Evolutionary conservation across 2,329 filamentous ascomycete species (phyloP), one percentile per base, ranked within the genome.

Genomic region (Chlorencoelia australis): DNA sequence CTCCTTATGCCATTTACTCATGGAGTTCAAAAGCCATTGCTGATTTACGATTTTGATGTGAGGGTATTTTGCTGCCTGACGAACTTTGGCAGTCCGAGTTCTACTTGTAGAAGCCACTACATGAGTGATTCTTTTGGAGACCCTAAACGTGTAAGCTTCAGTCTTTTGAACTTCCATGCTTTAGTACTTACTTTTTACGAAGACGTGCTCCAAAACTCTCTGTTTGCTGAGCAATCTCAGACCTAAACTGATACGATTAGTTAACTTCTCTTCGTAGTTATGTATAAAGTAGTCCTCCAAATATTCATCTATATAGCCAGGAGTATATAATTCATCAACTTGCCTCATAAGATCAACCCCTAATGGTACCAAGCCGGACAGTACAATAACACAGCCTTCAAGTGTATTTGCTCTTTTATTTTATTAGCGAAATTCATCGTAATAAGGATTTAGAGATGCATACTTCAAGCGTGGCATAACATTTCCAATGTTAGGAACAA

Each of bases 21-120:
- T 75, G 37, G 80, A 93, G 48, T 88, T 82, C 20, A 79, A 71
- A 19, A 98, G 75, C 91, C 91, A 98, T 51, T 85, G 77, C 35
- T 87, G 82, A 49, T 81, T 87, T 31, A 98, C 91, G 40, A 98
- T 94, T 57, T 87, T 88, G 59, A 96, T 83, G 34, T 76, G 75
- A 0, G 81, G 68, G 37, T 86, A 82, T 45, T 79, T 76, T 10
- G 83, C 79, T 0, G 91, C 91, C 58, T 88, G 81, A 31, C 84
- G 80, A 28, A 96, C 86, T 61, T 98, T 98, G 35, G 85, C 81
- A 0, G 91, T 96, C 15, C 88, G 78, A 20, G 82, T 82, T 16
- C 81, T 69, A 11, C 73, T 68, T 13, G 74, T 75, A 34, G 75
- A 79, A 7, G 82, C 78, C 2, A 88, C 80, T 4, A 88, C 69